Percentiles rank a stretch among this genome's conserved stretches.
Evolutionary conservation across 495 filamentous ascomycete genomes (phyloP).

Genomic region (Talaromyces thailandensis): DNA sequence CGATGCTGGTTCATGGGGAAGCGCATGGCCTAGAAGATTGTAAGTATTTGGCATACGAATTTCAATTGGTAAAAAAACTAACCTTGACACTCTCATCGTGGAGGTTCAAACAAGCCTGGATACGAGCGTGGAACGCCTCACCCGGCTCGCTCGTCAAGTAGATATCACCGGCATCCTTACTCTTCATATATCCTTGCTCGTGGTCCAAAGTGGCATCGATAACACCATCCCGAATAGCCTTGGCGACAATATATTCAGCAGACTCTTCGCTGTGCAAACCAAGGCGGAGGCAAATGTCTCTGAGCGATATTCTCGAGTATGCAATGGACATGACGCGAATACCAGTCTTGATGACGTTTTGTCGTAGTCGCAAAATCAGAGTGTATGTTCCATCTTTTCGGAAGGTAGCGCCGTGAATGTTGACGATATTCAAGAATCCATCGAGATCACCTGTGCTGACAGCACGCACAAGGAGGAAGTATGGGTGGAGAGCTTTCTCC

Average conservation of each 20-base stretch:
- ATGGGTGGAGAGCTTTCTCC: slow-evolving; percentile 79
- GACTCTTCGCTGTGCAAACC: slow-evolving; percentile 90
- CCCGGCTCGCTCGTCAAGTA: slow-evolving; percentile 93
- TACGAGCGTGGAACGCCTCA: slow-evolving; percentile 95
- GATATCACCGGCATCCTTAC: slow-evolving; percentile 88
- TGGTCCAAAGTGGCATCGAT: slow-evolving; percentile 94
- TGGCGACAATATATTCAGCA: slow-evolving; percentile 97
- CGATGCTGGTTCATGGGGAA: slow-evolving; percentile 99
- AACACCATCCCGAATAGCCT: slow-evolving; percentile 95
- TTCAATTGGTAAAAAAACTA: slow-evolving; percentile 17
- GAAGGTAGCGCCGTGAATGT: slow-evolving; percentile 73
- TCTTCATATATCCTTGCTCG: slow-evolving; percentile 96
- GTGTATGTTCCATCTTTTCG: slow-evolving; percentile 91
- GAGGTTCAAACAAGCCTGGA: slow-evolving; percentile 77
- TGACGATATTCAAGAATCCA: slow-evolving; percentile 78
- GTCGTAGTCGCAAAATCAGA: slow-evolving; percentile 82
- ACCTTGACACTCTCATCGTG: slow-evolving; percentile 99
- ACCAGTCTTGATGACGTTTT: slow-evolving; percentile 99
- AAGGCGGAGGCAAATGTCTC: slow-evolving; percentile 93
- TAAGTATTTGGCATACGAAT: background rate
- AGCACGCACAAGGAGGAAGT: slow-evolving; percentile 86
- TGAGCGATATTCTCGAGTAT: slow-evolving; percentile 93
- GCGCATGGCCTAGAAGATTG: slow-evolving; percentile 70
- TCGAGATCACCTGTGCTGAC: slow-evolving; percentile 92
- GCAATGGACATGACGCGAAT: slow-evolving; percentile 98